phyloP scores from a whole-genome alignment of 2,329 filamentous ascomycete genomes.

The Aspergillus terreus region DNA sequence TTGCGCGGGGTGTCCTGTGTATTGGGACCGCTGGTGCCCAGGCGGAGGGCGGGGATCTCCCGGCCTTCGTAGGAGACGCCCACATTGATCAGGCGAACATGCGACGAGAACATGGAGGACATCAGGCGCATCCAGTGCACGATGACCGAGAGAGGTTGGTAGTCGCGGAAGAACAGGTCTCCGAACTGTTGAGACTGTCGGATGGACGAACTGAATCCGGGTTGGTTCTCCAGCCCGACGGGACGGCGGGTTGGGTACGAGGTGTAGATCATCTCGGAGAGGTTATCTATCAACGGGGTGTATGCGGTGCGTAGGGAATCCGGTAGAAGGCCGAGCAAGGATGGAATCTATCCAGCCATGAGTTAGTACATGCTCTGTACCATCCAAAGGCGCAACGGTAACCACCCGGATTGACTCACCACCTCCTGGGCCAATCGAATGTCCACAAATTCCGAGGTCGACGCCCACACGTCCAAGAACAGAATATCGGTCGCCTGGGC shows the following conservation, averaged over 20 bases:
- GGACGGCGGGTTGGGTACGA: constrained; percentile 60
- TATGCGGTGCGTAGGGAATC: constrained; percentile 67
- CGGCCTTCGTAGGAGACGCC: constrained; percentile 87
- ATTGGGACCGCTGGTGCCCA: constrained; percentile 60
- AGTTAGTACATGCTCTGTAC: not conserved
- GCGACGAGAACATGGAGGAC: constrained; percentile 81
- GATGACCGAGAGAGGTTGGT: constrained; percentile 82
- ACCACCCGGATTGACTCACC: constrained; percentile 44
- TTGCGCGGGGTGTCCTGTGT: constrained; percentile 55
- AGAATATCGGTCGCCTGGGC: constrained; percentile 70
- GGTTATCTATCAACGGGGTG: constrained; percentile 71
- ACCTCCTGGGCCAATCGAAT: constrained; percentile 73
- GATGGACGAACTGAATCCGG: constrained; percentile 27
- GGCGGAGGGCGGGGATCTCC: constrained; percentile 75
- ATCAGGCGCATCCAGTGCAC: constrained; percentile 89
- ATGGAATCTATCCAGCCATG: constrained; percentile 50
- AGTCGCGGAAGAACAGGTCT: constrained; percentile 87
- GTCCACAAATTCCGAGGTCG: constrained; percentile 76
- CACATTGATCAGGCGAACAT: constrained; percentile 69
- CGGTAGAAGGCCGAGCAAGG: constrained; percentile 75
- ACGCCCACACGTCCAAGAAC: constrained; percentile 88
- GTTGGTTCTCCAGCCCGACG: constrained; percentile 22
- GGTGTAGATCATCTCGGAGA: constrained; percentile 72
- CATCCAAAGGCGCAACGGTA: not conserved
- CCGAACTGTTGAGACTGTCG: constrained; percentile 30